Evolutionary conservation across 352 stramenopile species (phyloP).

Genomic region (Poterioochromonas sp.): DNA sequence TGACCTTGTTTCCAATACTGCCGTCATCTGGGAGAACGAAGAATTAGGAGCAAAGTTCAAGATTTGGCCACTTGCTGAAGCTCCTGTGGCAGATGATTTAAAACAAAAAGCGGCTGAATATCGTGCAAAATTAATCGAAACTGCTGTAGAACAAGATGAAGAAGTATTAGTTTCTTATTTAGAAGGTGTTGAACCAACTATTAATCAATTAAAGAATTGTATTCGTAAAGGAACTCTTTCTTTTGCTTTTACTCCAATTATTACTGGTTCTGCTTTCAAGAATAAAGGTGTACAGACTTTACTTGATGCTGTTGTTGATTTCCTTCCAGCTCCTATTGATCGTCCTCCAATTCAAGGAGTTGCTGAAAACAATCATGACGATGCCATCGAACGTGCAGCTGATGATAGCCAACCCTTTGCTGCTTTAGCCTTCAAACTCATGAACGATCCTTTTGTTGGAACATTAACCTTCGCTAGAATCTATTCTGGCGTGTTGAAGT

Average conservation of each 20-base stretch:
- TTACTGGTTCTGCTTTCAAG: constrained; percentile 75
- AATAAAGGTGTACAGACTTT: constrained; percentile 71
- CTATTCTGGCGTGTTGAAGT: constrained; percentile 66
- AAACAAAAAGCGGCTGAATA: constrained; percentile 62
- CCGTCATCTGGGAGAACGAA: constrained; percentile 50
- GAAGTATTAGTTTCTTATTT: constrained; percentile 69
- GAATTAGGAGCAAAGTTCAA: constrained; percentile 68
- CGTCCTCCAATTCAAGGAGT: constrained; percentile 17
- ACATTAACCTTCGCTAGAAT: constrained; percentile 68
- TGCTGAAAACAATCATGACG: constrained; percentile 28
- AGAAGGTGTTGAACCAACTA: constrained; percentile 51
- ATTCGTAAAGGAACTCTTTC: constrained; percentile 64
- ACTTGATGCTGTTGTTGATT: constrained; percentile 73
- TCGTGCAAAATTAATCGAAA: constrained; percentile 64
- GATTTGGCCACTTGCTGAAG: constrained; percentile 59
- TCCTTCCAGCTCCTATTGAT: constrained; percentile 82
- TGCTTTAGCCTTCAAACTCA: constrained; percentile 77
- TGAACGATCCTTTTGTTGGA: constrained; percentile 70
- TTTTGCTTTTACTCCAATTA: constrained; percentile 59
- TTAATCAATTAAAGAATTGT: constrained; percentile 56
- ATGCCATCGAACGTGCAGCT: constrained; percentile 43
- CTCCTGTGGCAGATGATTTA: constrained; percentile 58
- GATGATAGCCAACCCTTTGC: constrained; percentile 65
- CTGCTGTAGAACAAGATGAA: constrained; percentile 70
- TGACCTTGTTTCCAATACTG: constrained; percentile 50